phyloP scores from a whole-genome alignment of 805 yeast species.

The Wickerhamiella slavikovae region DNA sequence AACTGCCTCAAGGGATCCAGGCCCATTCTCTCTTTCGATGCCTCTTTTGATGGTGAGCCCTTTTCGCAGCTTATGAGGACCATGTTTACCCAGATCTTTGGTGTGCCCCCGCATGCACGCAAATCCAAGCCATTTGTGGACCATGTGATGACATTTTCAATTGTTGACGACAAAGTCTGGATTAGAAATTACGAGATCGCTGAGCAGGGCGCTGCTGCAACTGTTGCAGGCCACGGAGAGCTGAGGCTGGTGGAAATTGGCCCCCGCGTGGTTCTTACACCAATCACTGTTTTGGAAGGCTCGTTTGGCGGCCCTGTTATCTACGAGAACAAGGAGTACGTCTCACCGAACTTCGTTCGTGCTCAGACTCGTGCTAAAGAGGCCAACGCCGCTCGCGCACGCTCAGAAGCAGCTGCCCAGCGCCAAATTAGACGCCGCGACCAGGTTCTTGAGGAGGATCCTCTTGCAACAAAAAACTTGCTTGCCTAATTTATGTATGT shows the following conservation, averaged over 20 bases:
- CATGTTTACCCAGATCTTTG: constrained; percentile 60
- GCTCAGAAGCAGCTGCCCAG: constrained; percentile 62
- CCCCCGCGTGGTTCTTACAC: constrained; percentile 85
- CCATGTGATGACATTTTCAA: constrained; percentile 81
- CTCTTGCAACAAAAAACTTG: constrained; percentile 56
- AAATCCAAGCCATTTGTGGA: constrained; percentile 87
- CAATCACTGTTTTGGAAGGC: constrained; percentile 81
- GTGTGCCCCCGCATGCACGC: constrained; percentile 88
- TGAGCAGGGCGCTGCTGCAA: constrained; percentile 29
- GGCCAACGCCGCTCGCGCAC: constrained; percentile 55
- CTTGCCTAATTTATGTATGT: too few species aligned
- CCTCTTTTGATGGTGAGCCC: constrained; percentile 44
- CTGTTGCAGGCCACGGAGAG: constrained; percentile 26
- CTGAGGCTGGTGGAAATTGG: constrained; percentile 82
- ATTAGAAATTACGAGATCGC: constrained; percentile 81
- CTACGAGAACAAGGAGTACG: constrained; percentile 90
- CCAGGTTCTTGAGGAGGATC: constrained; percentile 52
- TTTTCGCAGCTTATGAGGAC: constrained; percentile 68
- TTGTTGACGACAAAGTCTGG: constrained; percentile 91
- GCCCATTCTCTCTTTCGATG: constrained; percentile 79
- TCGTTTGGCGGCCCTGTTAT: constrained; percentile 96
- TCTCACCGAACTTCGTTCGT: constrained; percentile 86
- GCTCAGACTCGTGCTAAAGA: constrained; percentile 66
- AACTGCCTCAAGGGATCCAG: constrained; percentile 90
- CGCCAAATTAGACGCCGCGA: constrained; percentile 60